Conservation (phyloP, 164 flowering plant genomes). For the Buxus sempervirens region DNA sequence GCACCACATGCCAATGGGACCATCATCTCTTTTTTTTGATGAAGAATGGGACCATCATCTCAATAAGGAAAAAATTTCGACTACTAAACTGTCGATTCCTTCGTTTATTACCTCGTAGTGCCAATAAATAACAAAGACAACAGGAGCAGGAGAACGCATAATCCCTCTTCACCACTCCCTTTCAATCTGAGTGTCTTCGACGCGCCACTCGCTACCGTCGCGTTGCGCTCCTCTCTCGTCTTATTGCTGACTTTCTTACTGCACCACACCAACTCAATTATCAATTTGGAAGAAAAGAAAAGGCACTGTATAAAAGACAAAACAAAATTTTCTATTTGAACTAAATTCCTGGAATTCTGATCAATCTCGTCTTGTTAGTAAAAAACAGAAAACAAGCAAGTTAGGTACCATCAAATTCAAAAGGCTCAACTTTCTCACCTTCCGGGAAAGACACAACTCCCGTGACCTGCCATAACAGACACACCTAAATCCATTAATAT, state of each 20-base stretch:
- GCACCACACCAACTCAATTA: constrained; percentile 20
- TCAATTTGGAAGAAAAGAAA: background rate
- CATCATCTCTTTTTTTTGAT: no score
- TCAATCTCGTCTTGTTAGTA: no score
- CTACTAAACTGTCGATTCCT: no score
- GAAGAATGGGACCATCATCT: no score
- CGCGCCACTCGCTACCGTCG: constrained; percentile 35
- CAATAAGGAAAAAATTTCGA: no score
- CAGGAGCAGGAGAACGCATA: constrained; percentile 14
- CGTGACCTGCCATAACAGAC: constrained; percentile 68
- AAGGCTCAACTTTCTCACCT: constrained; percentile 46
- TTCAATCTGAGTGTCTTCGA: constrained; percentile 4
- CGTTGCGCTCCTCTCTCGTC: constrained; percentile 32
- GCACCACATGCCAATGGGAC: no score
- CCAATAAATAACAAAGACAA: constrained; percentile 19
- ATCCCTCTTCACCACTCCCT: background rate
- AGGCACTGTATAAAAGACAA: no score
- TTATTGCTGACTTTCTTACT: constrained; percentile 46
- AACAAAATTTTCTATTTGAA: no score
- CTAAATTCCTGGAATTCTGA: no score
- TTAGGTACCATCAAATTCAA: background rate
- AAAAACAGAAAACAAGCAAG: background rate
- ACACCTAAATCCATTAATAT: background rate
- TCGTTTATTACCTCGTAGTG: background rate
- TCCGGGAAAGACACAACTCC: constrained; percentile 88